Percentiles rank a stretch among this genome's conserved stretches.
phyloP scores from a whole-genome alignment of 108 stramenopile species.

The Licmophora abbreviata region DNA sequence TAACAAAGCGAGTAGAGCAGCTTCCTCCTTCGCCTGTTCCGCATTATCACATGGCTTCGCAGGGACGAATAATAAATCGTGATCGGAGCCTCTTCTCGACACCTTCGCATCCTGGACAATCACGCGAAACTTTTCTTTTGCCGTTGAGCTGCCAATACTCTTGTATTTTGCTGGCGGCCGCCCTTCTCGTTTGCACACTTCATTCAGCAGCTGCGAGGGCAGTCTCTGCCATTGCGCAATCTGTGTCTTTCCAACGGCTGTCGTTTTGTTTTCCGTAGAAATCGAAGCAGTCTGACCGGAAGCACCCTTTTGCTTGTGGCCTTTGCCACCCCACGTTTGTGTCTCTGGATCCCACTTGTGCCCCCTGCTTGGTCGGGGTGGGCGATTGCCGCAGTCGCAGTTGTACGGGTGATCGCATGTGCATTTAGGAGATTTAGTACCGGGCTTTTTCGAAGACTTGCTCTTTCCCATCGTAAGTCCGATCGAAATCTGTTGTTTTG shows the following conservation, averaged over 20 bases:
- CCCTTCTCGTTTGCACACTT: conserved; percentile 56
- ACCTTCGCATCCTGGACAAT: conserved; percentile 79
- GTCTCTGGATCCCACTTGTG: conserved; percentile 76
- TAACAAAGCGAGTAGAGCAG: conserved; percentile 76
- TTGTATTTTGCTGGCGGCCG: conserved; percentile 52
- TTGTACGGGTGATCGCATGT: conserved; percentile 73
- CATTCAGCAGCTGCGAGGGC: conserved; percentile 64
- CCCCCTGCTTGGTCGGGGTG: conserved; percentile 63
- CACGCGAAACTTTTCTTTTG: conserved; percentile 33
- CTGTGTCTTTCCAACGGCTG: conserved; percentile 52
- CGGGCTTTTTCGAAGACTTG: not conserved
- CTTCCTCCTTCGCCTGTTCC: conserved; percentile 82
- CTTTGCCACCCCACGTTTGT: conserved; percentile 82
- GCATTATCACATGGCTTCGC: conserved; percentile 48
- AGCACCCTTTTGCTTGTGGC: conserved; percentile 81
- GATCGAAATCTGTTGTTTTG: too few relatives aligned
- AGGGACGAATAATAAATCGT: conserved; percentile 77
- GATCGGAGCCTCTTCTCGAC: conserved; percentile 31
- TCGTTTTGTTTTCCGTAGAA: conserved; percentile 43
- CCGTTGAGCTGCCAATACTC: conserved; percentile 7
- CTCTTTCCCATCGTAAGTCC: conserved; percentile 6
- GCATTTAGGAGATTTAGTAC: conserved; percentile 25
- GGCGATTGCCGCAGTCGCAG: conserved; percentile 80
- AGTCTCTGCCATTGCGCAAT: conserved; percentile 84
- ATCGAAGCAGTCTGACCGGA: conserved; percentile 48